Base-by-base conservation (phyloP, 2,329 filamentous ascomycete genomes). In the Fusarium verrucosum region DNA sequence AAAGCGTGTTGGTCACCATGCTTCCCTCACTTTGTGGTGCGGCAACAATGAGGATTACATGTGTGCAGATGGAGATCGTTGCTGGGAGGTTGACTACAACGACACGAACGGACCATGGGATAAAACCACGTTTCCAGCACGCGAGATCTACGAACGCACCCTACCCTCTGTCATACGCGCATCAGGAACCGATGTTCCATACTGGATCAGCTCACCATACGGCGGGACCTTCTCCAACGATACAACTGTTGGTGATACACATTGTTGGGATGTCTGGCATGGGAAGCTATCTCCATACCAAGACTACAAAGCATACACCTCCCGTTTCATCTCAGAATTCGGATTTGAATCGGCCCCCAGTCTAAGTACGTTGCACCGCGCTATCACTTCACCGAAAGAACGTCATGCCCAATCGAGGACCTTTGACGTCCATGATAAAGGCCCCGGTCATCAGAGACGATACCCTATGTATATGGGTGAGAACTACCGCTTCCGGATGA, bases 391-490 rank as follows among this genome's bases (percentile, higher is more conserved):
- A 2, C 37, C 44, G 0, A 20, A 43, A 4, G 56, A 58, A 6
- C 43, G 56, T 0, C 37, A 58, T 9, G 2, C 44, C 1, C 53
- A 58, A 3, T 58, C 56, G 0, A 40, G 44, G 7, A 52, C 44
- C 0, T 58, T 58, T 8, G 56, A 58, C 0, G 53, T 26, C 0
- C 53, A 58, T 0, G 53, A 58, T 6, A 58, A 58, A 35, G 56
- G 56, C 0, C 56, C 56, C 10, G 53, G 56, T 3, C 53, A 58
- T 7, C 32, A 58, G 2, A 58, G 56, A 6, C 22, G 44, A 0
- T 58, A 58, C 7, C 43, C 53, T 0, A 58, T 58, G 53, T 58
- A 58, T 2, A 58, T 58, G 53, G 56, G 53, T 0, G 53, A 58
- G 3, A 58, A 58, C 26, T 58, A 58, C 2, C 53, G 44, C 1